phyloP scores from a whole-genome alignment of 768 basidiomycete genomes.

The Panaeolus cyanescens region DNA sequence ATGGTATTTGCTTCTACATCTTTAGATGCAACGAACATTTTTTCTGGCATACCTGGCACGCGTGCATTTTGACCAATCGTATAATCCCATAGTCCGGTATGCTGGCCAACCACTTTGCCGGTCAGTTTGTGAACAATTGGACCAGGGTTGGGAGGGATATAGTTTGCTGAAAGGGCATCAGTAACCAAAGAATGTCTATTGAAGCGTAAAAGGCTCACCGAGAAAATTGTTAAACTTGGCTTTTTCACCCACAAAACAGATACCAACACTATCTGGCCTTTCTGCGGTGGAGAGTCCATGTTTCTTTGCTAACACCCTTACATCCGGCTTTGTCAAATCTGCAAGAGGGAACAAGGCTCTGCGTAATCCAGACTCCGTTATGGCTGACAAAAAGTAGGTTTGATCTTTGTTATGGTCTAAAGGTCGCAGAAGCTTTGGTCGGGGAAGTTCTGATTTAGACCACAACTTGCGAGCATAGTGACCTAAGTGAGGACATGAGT shows the following conservation, averaged over 20 bases:
- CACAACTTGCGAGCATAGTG: slow-evolving; percentile 84
- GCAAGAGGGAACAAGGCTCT: slow-evolving; percentile 83
- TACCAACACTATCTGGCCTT: slow-evolving; percentile 87
- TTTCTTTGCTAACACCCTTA: slow-evolving; percentile 68
- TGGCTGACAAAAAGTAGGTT: slow-evolving; percentile 85
- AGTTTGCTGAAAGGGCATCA: slow-evolving; percentile 59
- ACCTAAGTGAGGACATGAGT: slow-evolving; percentile 40
- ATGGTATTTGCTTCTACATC: slow-evolving; percentile 63
- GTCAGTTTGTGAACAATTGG: slow-evolving; percentile 60
- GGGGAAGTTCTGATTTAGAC: slow-evolving; percentile 27
- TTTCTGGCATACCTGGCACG: slow-evolving; percentile 58
- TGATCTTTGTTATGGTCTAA: slow-evolving; percentile 80
- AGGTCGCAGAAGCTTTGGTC: slow-evolving; percentile 56
- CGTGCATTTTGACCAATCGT: slow-evolving; percentile 84
- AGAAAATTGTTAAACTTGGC: slow-evolving; percentile 72
- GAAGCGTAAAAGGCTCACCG: slow-evolving; percentile 39
- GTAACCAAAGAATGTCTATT: not conserved
- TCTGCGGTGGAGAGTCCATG: slow-evolving; percentile 71
- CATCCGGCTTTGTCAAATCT: slow-evolving; percentile 63
- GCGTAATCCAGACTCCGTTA: slow-evolving; percentile 63
- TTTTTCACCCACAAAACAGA: slow-evolving; percentile 92
- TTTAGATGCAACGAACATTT: slow-evolving; percentile 77
- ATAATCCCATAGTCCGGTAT: slow-evolving; percentile 80
- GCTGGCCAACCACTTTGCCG: slow-evolving; percentile 57
- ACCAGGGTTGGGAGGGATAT: slow-evolving; percentile 71